These are phyloP conservation scores for Leccinum huronense DNA, from an alignment of 1,284 basidiomycete species.

Conservation along the genomic window DNA sequence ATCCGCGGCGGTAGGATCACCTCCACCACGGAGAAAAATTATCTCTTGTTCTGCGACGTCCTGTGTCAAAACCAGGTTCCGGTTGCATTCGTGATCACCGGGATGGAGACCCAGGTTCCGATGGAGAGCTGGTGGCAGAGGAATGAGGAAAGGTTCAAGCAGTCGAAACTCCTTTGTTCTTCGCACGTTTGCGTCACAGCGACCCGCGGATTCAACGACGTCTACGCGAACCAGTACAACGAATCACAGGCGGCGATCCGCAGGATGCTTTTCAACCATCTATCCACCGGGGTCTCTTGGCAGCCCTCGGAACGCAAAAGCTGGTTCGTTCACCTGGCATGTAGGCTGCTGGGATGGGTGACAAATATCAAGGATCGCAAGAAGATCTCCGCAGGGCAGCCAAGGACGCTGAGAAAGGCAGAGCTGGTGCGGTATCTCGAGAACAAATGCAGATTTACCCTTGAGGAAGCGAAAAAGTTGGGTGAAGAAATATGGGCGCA, in stretches of 20 bases:
- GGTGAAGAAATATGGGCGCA: conserved; percentile 22
- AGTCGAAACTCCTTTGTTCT: conserved; percentile 16
- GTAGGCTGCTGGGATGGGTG: conserved; percentile 24
- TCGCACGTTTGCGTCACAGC: conserved; percentile 28
- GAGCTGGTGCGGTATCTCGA: conserved; percentile 23
- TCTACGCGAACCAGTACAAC: conserved; percentile 18
- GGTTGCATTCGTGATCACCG: conserved; percentile 28
- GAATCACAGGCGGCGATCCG: conserved; percentile 19
- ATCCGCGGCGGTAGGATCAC: conserved; percentile 31
- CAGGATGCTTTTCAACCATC: conserved; percentile 21
- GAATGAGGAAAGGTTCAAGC: conserved; percentile 16
- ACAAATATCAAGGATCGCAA: conserved; percentile 10
- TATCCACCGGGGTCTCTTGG: conserved; percentile 21
- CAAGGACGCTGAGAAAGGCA: conserved; percentile 14
- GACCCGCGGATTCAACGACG: conserved; percentile 13
- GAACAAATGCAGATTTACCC: conserved; percentile 16
- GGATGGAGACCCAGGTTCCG: conserved; percentile 24
- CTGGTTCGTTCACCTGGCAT: conserved; percentile 28
- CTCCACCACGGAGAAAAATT: conserved; percentile 22
- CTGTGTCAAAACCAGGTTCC: conserved; percentile 29
- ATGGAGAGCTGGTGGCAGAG: conserved; percentile 30
- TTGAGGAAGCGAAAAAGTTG: conserved; percentile 17
- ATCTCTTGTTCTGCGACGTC: conserved; percentile 27
- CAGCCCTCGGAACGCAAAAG: conserved; percentile 12
- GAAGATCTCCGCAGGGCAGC: background rate